phyloP scores from a whole-genome alignment of 257 asterid species.

The Solanum chiquidenum region DNA sequence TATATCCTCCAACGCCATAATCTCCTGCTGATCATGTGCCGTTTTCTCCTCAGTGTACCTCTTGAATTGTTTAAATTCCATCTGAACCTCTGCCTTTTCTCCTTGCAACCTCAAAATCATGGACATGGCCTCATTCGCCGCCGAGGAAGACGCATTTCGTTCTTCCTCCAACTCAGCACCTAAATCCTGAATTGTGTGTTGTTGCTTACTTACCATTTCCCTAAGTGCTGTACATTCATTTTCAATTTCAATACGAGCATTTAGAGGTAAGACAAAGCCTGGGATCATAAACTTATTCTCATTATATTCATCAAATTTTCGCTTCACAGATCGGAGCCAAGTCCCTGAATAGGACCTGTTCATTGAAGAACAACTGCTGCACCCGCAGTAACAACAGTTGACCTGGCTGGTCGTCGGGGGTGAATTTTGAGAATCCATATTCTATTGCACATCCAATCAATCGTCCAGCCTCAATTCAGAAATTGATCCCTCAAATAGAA shows the following conservation, averaged over 20 bases:
- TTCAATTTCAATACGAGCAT: slow-evolving; percentile 74
- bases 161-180: slow-evolving; percentile 82
- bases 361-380: slow-evolving; percentile 41
- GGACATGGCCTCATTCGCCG: slow-evolving; percentile 94
- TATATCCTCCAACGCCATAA: slow-evolving; percentile 61
- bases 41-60: slow-evolving; percentile 82
- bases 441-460: slow-evolving; percentile 13
- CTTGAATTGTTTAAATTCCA: slow-evolving; percentile 91
- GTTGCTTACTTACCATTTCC: slow-evolving; percentile 76
- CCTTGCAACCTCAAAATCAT: slow-evolving; percentile 95
- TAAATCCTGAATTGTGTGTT: slow-evolving; percentile 60
- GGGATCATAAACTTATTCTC: slow-evolving; percentile 34
- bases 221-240: slow-evolving; percentile 77
- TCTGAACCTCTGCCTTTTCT: slow-evolving; percentile 93
- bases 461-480: slow-evolving; percentile 7
- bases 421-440: slow-evolving; percentile 50
- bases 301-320: slow-evolving; percentile 47
- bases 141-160: slow-evolving; percentile 87
- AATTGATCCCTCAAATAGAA: slow-evolving; percentile 6
- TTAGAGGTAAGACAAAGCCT: slow-evolving; percentile 41
- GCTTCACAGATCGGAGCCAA: slow-evolving; percentile 54
- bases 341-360: slow-evolving; percentile 50
- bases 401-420: slow-evolving; percentile 27
- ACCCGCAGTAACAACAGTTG: slow-evolving; percentile 76
- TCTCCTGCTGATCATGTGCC: slow-evolving; percentile 87